Evolutionary conservation across 768 basidiomycete genomes (phyloP), one percentile per base, ranked within the genome.

Genomic region (Gymnopilus dilepis): DNA sequence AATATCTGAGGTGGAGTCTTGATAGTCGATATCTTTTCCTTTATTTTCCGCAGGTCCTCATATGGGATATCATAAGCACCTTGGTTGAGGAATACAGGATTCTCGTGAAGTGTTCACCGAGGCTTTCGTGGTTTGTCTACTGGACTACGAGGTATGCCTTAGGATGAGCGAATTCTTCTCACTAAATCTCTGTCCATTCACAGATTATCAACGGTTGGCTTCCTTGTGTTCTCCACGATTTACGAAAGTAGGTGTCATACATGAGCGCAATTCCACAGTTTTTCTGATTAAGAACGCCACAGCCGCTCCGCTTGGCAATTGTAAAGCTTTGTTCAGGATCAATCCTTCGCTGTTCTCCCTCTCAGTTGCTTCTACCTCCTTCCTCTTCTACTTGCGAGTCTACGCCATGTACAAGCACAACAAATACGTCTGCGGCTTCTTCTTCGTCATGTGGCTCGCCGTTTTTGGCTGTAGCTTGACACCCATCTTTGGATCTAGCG

Each of bases 361-460:
- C n/a, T 19, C 45, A 7, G 4, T 58, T 2, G 4, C 45, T n/a
- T 33, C 45, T 6, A 57, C 60, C 15, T 50, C 60, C 4, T 57
- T 65, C 31, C 45, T 65, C 19, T 60, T 65, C 30, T 65, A 42
- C 58, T 48, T 62, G 17, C 61, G 61, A n/a, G 38, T 65, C 13
- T 26, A 40, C 2, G 65, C 61, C 4, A 24, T 65, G 26, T 65
- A 62, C 42, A 45, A 21, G 8, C 30, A 31, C 6, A 34, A 61
- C 17, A 56, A 26, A 21, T 33, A 21, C 43, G 56, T 59, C 26
- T 26, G 48, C 21, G 24, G 19, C 13, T 65, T 65, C 42, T 65
- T 65, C 31, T 43, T 42, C 24, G 6, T 62, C n/a, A 17, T 58
- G 21, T 65, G 61, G 65, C 40, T 59, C 8, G 51, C 56, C 7